Evolutionary conservation across 176 grass and related monocot species (phyloP).

Genomic region (Canna indica): DNA sequence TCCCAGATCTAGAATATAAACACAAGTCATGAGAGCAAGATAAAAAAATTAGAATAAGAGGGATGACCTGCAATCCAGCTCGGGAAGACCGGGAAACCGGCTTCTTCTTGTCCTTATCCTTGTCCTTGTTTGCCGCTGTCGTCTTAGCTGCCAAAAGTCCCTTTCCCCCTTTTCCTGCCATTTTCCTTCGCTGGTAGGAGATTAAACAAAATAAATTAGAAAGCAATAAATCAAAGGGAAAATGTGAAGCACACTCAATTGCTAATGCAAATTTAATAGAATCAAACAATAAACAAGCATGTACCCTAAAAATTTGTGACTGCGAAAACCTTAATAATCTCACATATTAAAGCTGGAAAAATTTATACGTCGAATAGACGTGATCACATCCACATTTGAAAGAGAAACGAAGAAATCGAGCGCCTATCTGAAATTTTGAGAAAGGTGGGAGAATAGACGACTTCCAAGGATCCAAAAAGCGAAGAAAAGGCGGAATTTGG

Average conservation of each 20-base stretch:
- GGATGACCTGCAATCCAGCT: conserved; percentile 48
- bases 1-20: neutral
- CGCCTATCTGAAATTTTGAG: neutral
- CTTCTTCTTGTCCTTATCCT: conserved; percentile 60
- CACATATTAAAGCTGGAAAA: no score
- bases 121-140: conserved; percentile 54
- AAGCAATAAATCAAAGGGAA: no score
- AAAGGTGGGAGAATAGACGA: neutral
- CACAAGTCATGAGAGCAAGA: neutral
- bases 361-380: no score
- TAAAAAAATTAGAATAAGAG: neutral
- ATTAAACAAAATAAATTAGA: no score
- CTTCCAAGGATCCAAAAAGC: neutral
- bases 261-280: no score
- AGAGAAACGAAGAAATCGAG: neutral
- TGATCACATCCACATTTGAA: no score
- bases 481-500: neutral
- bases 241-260: no score
- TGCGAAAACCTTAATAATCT: no score
- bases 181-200: conserved; percentile 6
- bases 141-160: conserved; percentile 65
- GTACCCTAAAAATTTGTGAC: no score
- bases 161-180: conserved; percentile 77
- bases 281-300: no score
- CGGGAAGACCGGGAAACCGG: conserved; percentile 63